Conservation (phyloP, 768 basidiomycete genomes). For the Omphalotus guepiniiformis region DNA sequence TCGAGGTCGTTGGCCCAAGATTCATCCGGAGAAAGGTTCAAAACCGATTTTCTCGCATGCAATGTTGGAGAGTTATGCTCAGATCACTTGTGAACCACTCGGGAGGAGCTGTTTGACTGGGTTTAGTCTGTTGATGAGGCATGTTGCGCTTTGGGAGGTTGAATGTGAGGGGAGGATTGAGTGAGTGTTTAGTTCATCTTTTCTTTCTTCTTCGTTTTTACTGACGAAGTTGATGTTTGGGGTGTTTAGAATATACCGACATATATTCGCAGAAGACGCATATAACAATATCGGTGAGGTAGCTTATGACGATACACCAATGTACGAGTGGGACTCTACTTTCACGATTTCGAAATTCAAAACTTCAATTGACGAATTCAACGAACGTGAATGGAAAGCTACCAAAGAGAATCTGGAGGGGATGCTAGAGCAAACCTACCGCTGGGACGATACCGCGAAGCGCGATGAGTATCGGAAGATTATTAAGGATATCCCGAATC, state of each 20-base stretch:
- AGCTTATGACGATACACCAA: constrained; percentile 15
- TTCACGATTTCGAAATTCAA: constrained; percentile 11
- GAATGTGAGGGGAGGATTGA: constrained; percentile 2
- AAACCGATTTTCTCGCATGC: constrained; percentile 13
- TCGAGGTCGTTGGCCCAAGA: not conserved
- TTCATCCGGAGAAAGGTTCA: not conserved
- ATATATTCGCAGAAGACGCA: constrained; percentile 8
- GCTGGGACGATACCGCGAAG: not conserved
- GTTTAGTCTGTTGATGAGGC: constrained; percentile 14
- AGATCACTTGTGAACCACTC: not conserved
- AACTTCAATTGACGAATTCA: constrained; percentile 8
- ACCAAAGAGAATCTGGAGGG: not conserved
- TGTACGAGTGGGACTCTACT: constrained; percentile 14
- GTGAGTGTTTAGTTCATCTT: not conserved
- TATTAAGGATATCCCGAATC: no score
- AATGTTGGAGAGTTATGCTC: constrained; percentile 7
- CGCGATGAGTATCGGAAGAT: not conserved
- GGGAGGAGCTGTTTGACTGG: constrained; percentile 9
- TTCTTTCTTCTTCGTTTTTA: not conserved
- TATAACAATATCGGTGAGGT: constrained; percentile 9
- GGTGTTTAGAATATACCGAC: constrained; percentile 3
- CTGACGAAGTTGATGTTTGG: not conserved
- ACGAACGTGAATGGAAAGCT: constrained; percentile 1
- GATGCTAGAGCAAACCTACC: not conserved
- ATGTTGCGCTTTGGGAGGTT: constrained; percentile 17